A percentile compares a stretch with the other conserved stretches of the same genome.
Evolutionary conservation across 331 rosid genomes (phyloP).

Genomic region (Rosa hybrid): DNA sequence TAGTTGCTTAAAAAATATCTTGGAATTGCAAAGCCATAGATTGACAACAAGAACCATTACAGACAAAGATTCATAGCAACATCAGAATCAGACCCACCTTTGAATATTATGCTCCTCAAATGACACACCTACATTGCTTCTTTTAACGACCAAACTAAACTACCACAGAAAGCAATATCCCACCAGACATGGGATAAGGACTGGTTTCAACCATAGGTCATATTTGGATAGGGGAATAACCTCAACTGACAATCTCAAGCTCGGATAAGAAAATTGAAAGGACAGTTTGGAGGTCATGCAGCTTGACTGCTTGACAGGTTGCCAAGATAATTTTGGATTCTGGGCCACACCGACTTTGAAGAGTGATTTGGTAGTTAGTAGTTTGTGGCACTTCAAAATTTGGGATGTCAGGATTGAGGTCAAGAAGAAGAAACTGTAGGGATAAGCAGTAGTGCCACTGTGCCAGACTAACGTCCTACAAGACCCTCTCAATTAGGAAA

Average conservation of each 20-base stretch:
- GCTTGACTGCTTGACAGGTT: conserved; percentile 30
- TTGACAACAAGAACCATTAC: conserved; percentile 2
- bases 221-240: conserved; percentile 22
- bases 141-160: conserved; percentile 27
- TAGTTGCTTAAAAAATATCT: neutral
- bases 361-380: conserved; percentile 29
- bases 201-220: conserved; percentile 16
- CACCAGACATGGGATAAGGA: conserved; percentile 34
- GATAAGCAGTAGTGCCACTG: neutral
- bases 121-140: conserved; percentile 2
- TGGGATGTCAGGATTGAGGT: conserved; percentile 22
- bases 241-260: conserved; percentile 17
- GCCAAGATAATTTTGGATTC: conserved; percentile 28
- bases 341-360: conserved; percentile 40
- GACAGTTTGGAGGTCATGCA: conserved; percentile 41
- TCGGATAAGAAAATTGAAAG: conserved; percentile 41
- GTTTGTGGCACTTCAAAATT: conserved; percentile 25
- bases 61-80: neutral
- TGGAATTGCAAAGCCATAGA: neutral
- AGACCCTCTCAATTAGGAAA: neutral
- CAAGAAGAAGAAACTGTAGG: neutral
- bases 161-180: conserved; percentile 25
- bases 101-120: conserved; percentile 2
- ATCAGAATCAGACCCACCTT: conserved; percentile 3
- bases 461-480: neutral